Base-by-base conservation (phyloP, 495 filamentous ascomycete species). In the Geoglossum glabrum region DNA sequence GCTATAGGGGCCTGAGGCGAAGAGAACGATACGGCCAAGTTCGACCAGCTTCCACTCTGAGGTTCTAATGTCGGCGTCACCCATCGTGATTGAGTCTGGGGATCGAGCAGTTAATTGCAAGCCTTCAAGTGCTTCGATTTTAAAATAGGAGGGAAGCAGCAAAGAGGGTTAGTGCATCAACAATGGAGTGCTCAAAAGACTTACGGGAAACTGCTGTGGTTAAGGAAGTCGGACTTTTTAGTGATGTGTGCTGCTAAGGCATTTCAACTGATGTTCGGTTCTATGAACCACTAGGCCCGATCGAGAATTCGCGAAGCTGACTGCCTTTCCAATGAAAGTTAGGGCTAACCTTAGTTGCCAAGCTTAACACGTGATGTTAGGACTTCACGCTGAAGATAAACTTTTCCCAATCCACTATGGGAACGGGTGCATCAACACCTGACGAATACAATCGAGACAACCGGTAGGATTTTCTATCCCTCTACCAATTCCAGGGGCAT, bases 1-100 rank as follows among this genome's bases (percentile, higher is more conserved):
- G 61, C 71, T 76, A 77, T 80, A 86, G 62, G 81, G 84, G 63
- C 83, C 83, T 66, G 76, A 69, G 66, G 81, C 79, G 75, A 95
- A 79, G 68, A 95, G 81, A 63, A 92, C 84, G 66, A 95, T 77
- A 68, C 93, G 89, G 78, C 93, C 93, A 75, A 96, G 86, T 79
- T 99, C 89, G 69, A 99, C 87, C 68, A 85, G 77, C 72, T 87
- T 88, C 86, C 85, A 95, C 66, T 78, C 73, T 69, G 81, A 81
- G 67, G 84, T 76, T 71, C 76, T 82, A 72, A 92, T 79, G 62
- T 82, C 75, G 63, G 70, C 69, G 67, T 73, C 71, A 64, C 73
- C 73, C 73, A 76, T 76, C 67, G 62, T 73, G 69, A 68, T 65
- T 50, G 49, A 21, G 4, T 5, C 4, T 26, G n/a, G 10, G 17